Conservation (phyloP, 2,329 filamentous ascomycete genomes). For the Aspergillus eucalypticola region DNA sequence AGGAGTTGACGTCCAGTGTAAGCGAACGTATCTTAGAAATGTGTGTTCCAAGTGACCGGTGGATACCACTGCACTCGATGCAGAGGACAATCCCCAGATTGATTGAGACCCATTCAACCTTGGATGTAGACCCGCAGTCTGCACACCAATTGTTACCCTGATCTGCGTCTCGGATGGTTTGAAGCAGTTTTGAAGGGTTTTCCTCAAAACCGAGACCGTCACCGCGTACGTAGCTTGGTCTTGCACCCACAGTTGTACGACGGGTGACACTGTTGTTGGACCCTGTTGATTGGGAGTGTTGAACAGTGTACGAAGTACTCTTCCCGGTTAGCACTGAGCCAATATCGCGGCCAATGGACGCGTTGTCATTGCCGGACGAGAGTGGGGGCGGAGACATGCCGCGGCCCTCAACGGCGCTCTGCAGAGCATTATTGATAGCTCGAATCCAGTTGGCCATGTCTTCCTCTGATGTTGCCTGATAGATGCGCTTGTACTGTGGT, state of each 20-base stretch:
- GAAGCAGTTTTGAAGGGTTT: slow-evolving; percentile 79
- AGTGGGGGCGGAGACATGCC: slow-evolving; percentile 53
- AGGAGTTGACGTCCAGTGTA: slow-evolving; percentile 92
- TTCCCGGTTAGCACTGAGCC: slow-evolving; percentile 92
- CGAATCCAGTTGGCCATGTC: slow-evolving; percentile 97
- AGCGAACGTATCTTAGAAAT: slow-evolving; percentile 96
- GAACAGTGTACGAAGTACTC: slow-evolving; percentile 64
- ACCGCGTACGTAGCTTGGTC: slow-evolving; percentile 70
- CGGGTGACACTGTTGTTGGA: slow-evolving; percentile 66
- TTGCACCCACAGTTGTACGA: slow-evolving; percentile 87
- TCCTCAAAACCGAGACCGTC: slow-evolving; percentile 75
- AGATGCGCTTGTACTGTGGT: slow-evolving; percentile 91
- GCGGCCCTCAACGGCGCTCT: slow-evolving; percentile 88
- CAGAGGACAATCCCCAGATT: slow-evolving; percentile 95
- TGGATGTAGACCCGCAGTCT: slow-evolving; percentile 86
- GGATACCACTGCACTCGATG: slow-evolving; percentile 97
- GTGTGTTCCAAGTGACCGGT: slow-evolving; percentile 92
- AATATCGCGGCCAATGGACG: slow-evolving; percentile 76
- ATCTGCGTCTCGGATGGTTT: slow-evolving; percentile 84
- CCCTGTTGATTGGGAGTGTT: slow-evolving; percentile 50
- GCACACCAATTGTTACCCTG: slow-evolving; percentile 93
- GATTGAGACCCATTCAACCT: slow-evolving; percentile 98
- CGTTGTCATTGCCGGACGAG: slow-evolving; percentile 48
- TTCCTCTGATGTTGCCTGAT: slow-evolving; percentile 96
- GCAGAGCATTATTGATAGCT: slow-evolving; percentile 94